Evolutionary conservation across 2,329 filamentous ascomycete species (phyloP).

Genomic region (Ceratocystis variospora): DNA sequence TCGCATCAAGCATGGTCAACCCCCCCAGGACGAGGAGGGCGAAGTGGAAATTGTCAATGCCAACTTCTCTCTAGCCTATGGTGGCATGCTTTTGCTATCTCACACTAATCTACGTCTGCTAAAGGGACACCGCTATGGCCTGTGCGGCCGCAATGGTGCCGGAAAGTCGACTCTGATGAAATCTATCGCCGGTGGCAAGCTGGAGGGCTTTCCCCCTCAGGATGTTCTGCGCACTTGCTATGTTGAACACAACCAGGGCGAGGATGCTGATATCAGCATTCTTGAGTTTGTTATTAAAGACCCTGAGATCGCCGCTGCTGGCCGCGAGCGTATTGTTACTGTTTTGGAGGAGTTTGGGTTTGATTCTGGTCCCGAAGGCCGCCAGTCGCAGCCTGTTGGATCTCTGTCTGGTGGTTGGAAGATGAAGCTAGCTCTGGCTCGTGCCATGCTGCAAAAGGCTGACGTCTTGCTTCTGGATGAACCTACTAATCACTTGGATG

Average conservation of each 20-base stretch:
- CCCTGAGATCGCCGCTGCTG: slow-evolving; percentile 66
- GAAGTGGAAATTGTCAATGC: slow-evolving; percentile 96
- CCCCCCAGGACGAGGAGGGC: slow-evolving; percentile 76
- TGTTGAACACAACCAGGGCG: slow-evolving; percentile 97
- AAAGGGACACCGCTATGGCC: slow-evolving; percentile 93
- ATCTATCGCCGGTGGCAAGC: slow-evolving; percentile 85
- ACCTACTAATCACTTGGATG: slow-evolving; percentile 96
- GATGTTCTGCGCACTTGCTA: slow-evolving; percentile 92
- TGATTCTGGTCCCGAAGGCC: slow-evolving; percentile 73
- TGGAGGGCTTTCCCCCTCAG: slow-evolving; percentile 89
- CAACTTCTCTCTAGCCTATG: slow-evolving; percentile 92
- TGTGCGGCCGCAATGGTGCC: slow-evolving; percentile 91
- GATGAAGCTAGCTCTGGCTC: slow-evolving; percentile 95
- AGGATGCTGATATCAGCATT: slow-evolving; percentile 92
- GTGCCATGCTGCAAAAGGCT: slow-evolving; percentile 93
- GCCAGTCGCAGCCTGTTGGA: slow-evolving; percentile 79
- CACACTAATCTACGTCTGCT: slow-evolving; percentile 90
- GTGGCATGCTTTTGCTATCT: slow-evolving; percentile 89
- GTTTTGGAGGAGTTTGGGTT: slow-evolving; percentile 91
- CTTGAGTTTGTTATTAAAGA: slow-evolving; percentile 86
- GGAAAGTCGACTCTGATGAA: slow-evolving; percentile 99
- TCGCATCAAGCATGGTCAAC: slow-evolving; percentile 70
- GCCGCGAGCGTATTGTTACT: slow-evolving; percentile 63
- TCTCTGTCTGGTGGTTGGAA: slow-evolving; percentile 98
- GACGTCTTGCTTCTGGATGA: slow-evolving; percentile 94